Percentiles rank a stretch among this genome's conserved stretches.
Evolutionary conservation across 805 yeast species (phyloP).

Genomic region (Schwanniomyces occidentalis): DNA sequence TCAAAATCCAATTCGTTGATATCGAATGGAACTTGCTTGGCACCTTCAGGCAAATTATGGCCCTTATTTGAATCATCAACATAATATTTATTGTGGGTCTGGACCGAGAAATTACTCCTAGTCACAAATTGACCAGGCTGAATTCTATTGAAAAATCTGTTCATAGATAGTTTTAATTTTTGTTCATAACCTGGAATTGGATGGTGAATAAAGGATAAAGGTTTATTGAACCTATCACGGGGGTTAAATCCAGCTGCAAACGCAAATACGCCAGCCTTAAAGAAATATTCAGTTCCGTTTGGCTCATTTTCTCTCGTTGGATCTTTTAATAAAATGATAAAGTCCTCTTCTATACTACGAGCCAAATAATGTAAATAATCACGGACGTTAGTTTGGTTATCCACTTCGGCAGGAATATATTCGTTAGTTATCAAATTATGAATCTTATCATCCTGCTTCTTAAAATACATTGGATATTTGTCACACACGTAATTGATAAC

Average conservation of each 20-base stretch:
- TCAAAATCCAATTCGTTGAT: slow-evolving; percentile 37
- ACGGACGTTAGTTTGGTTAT: slow-evolving; percentile 6
- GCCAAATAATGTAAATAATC: slow-evolving; percentile 23
- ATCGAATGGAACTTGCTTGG: slow-evolving; percentile 23
- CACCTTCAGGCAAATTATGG: slow-evolving; percentile 29
- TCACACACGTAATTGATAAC: slow-evolving; percentile 32
- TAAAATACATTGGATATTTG: slow-evolving; percentile 41
- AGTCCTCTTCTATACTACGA: slow-evolving; percentile 41
- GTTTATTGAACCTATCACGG: slow-evolving; percentile 34
- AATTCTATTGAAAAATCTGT: slow-evolving; percentile 37
- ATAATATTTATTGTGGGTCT: slow-evolving; percentile 34
- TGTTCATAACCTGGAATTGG: slow-evolving; percentile 44
- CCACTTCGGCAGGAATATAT: slow-evolving; percentile 18
- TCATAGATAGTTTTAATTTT: slow-evolving; percentile 42
- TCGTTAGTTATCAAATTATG: slow-evolving; percentile 28
- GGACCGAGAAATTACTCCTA: slow-evolving; percentile 42
- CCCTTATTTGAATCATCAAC: slow-evolving; percentile 44
- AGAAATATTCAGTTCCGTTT: slow-evolving; percentile 38
- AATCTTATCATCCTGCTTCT: slow-evolving; percentile 15
- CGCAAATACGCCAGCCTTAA: slow-evolving; percentile 46
- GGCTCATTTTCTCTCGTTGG: slow-evolving; percentile 24
- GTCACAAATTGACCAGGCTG: slow-evolving; percentile 39
- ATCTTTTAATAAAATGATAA: slow-evolving; percentile 39
- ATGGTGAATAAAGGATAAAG: slow-evolving; percentile 38
- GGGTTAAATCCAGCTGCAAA: slow-evolving; percentile 49